Percentiles rank a stretch among this genome's conserved stretches.
Evolutionary conservation across 2,329 filamentous ascomycete species (phyloP).

Genomic region (Seiridium cupressi): DNA sequence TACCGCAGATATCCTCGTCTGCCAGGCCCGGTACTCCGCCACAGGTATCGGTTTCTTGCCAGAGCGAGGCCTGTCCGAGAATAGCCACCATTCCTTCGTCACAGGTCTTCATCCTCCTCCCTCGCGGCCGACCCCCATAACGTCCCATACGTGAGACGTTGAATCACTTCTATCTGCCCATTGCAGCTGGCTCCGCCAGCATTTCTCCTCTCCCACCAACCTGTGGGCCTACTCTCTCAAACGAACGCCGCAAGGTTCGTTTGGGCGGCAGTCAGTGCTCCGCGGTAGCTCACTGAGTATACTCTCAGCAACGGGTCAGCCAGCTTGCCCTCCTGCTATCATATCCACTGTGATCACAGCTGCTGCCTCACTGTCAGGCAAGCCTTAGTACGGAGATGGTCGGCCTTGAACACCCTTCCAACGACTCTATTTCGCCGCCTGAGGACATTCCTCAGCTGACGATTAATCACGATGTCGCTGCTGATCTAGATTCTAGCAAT

Average conservation of each 20-base stretch:
- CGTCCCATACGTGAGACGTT: constrained; percentile 70
- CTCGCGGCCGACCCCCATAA: constrained; percentile 91
- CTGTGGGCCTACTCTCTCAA: constrained; percentile 96
- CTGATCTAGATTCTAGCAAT: constrained; percentile 91
- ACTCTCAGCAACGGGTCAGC: constrained; percentile 15
- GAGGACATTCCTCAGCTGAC: constrained; percentile 85
- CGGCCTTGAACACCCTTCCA: constrained; percentile 73
- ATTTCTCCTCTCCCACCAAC: constrained; percentile 57
- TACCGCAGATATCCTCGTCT: constrained; percentile 66
- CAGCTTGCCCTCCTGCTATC: not conserved
- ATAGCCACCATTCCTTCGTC: constrained; percentile 84
- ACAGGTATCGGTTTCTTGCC: constrained; percentile 79
- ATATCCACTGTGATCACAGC: constrained; percentile 6
- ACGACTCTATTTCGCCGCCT: constrained; percentile 81
- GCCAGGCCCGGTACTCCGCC: constrained; percentile 79
- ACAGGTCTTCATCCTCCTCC: constrained; percentile 78
- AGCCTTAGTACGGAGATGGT: constrained; percentile 67
- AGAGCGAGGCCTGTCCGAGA: constrained; percentile 55
- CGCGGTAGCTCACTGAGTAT: constrained; percentile 56
- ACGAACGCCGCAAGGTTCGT: constrained; percentile 92
- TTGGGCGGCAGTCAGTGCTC: constrained; percentile 98
- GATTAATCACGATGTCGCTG: constrained; percentile 92
- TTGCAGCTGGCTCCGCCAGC: constrained; percentile 91
- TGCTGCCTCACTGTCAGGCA: constrained; percentile 19
- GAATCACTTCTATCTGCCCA: constrained; percentile 33